phyloP scores from a whole-genome alignment of 2,329 filamentous ascomycete species.

The Colletotrichum paranaense region DNA sequence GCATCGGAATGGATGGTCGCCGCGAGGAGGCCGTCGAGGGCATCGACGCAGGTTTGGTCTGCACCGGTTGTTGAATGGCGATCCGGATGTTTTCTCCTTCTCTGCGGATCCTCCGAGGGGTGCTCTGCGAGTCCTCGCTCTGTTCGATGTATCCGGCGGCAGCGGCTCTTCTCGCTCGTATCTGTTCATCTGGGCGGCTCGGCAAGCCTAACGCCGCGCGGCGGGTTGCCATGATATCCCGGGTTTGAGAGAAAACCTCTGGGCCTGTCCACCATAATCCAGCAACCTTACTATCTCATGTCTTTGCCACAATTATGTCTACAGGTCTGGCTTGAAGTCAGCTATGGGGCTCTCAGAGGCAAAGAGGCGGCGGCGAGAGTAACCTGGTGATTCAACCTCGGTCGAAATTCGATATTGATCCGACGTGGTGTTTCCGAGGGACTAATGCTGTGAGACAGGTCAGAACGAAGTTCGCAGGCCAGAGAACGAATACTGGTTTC shows the following conservation, averaged over 20 bases:
- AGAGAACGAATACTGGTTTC: slow-evolving; percentile 13
- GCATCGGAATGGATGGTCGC: slow-evolving; percentile 41
- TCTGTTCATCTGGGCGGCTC: slow-evolving; percentile 51
- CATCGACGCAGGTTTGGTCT: slow-evolving; percentile 45
- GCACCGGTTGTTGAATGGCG: slow-evolving; percentile 30
- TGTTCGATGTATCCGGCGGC: slow-evolving; percentile 34
- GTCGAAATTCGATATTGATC: slow-evolving; percentile 37
- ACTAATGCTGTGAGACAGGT: background rate
- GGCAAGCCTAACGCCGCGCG: slow-evolving; percentile 54
- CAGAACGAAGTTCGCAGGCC: background rate
- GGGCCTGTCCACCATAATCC: slow-evolving; percentile 37
- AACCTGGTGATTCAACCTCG: slow-evolving; percentile 34
- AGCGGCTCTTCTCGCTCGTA: slow-evolving; percentile 42
- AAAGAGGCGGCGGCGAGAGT: slow-evolving; percentile 15
- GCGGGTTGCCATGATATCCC: slow-evolving; percentile 56
- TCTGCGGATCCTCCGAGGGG: slow-evolving; percentile 19
- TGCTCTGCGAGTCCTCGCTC: slow-evolving; percentile 24
- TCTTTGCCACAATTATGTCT: slow-evolving; percentile 33
- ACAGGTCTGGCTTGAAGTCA: slow-evolving; percentile 22
- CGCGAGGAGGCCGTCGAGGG: slow-evolving; percentile 48
- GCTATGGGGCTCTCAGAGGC: slow-evolving; percentile 2
- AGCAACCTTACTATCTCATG: slow-evolving; percentile 24
- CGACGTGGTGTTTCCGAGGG: slow-evolving; percentile 10
- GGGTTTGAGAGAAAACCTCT: slow-evolving; percentile 37
- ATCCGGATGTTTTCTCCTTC: slow-evolving; percentile 28